Conservation (phyloP, 129 eudicot species). For the Scalesia atractyloides region DNA sequence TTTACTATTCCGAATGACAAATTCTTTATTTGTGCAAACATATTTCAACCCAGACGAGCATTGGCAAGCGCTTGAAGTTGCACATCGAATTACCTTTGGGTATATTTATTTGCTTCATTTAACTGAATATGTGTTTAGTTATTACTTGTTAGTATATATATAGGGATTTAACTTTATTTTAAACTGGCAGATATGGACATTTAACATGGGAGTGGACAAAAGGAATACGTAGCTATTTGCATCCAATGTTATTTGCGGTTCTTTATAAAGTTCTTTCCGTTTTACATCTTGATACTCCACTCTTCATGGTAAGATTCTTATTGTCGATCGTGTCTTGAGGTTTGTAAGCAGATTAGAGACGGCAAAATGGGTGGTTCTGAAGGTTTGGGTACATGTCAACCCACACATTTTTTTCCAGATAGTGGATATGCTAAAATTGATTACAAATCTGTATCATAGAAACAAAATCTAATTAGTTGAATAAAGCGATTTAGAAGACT, state of each 20-base stretch:
- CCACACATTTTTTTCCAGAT: background rate
- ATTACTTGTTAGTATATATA: background rate
- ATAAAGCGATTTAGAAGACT: background rate
- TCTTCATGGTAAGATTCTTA: slow-evolving; percentile 63
- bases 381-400: too few species aligned
- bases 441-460: background rate
- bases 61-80: slow-evolving; percentile 99
- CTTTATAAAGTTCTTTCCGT: slow-evolving; percentile 78
- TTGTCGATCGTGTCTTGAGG: slow-evolving; percentile 2
- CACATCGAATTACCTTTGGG: slow-evolving; percentile 86
- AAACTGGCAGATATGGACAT: slow-evolving; percentile 78
- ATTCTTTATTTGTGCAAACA: slow-evolving; percentile 84
- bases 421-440: background rate
- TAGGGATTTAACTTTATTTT: slow-evolving; percentile 22
- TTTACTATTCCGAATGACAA: slow-evolving; percentile 50
- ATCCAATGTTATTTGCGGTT: slow-evolving; percentile 81
- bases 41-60: slow-evolving; percentile 98
- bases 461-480: background rate
- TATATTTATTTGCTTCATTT: slow-evolving; percentile 14
- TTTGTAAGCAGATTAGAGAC: background rate
- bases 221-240: slow-evolving; percentile 90
- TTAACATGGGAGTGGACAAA: slow-evolving; percentile 95
- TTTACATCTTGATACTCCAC: slow-evolving; percentile 69
- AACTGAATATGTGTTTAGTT: background rate
- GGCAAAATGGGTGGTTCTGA: background rate